Conservation (phyloP, 1,284 basidiomycete genomes). For the Lignosus rhinocerotis region DNA sequence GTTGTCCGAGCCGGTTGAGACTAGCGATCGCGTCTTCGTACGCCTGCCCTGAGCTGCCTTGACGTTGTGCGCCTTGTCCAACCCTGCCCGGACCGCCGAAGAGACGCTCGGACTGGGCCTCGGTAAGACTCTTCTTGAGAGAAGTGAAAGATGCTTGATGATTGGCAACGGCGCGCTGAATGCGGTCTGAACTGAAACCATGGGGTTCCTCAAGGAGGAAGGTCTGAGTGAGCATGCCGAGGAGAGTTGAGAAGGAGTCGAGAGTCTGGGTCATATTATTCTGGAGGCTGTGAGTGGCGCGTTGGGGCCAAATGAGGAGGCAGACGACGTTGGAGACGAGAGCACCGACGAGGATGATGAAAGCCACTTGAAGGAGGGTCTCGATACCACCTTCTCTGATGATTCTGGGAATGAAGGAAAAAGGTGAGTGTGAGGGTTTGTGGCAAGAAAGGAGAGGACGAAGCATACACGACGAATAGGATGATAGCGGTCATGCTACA, state of each 20-base stretch:
- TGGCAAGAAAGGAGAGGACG: neutral
- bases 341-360: slow-evolving; percentile 80
- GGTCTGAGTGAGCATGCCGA: slow-evolving; percentile 77
- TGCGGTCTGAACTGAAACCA: slow-evolving; percentile 56
- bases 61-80: slow-evolving; percentile 25
- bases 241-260: slow-evolving; percentile 83
- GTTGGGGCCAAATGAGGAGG: slow-evolving; percentile 80
- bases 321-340: slow-evolving; percentile 83
- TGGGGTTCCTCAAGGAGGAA: slow-evolving; percentile 82
- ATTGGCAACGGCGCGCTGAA: slow-evolving; percentile 74
- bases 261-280: slow-evolving; percentile 83
- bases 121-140: slow-evolving; percentile 79
- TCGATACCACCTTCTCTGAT: slow-evolving; percentile 88
- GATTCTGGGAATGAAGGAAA: slow-evolving; percentile 46
- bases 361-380: slow-evolving; percentile 71
- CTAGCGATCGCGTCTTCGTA: slow-evolving; percentile 86
- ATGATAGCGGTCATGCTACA: slow-evolving; percentile 91
- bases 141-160: slow-evolving; percentile 88
- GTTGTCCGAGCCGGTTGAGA: slow-evolving; percentile 87
- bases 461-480: slow-evolving; percentile 79
- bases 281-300: slow-evolving; percentile 83
- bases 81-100: slow-evolving; percentile 41
- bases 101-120: slow-evolving; percentile 84
- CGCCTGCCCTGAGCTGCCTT: slow-evolving; percentile 50
- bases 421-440: slow-evolving; percentile 9